Conservation (phyloP, 306 rosid genomes). For the Castanospermum australe region DNA sequence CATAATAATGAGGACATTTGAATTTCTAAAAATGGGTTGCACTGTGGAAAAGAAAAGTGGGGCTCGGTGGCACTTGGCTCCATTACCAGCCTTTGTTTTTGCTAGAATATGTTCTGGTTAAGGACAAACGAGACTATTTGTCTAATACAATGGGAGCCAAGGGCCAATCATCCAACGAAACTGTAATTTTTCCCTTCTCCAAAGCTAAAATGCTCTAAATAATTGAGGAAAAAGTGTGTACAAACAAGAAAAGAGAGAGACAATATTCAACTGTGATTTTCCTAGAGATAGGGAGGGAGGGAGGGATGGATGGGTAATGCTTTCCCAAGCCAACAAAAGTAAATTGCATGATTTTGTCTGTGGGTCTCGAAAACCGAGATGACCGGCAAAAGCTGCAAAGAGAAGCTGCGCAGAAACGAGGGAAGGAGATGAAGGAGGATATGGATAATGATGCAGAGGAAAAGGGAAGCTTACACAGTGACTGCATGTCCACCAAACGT, state of each 20-base stretch:
- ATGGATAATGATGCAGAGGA: background rate
- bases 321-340: conserved; percentile 37
- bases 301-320: background rate
- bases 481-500: conserved; percentile 99
- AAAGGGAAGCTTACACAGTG: conserved; percentile 67
- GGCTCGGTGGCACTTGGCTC: background rate
- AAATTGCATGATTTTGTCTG: conserved; percentile 41
- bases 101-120: background rate
- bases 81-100: conserved; percentile 28
- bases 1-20: conserved; percentile 11
- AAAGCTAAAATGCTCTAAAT: background rate
- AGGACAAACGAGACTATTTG: background rate
- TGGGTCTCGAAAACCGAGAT: conserved; percentile 36
- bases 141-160: background rate
- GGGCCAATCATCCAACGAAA: background rate
- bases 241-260: background rate
- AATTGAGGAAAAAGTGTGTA: background rate
- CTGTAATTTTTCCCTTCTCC: background rate
- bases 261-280: conserved; percentile 3
- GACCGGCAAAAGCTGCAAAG: conserved; percentile 52
- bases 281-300: background rate
- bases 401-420: conserved; percentile 46
- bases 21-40: conserved; percentile 18
- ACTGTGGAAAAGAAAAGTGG: background rate
- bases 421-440: background rate